phyloP scores from a whole-genome alignment of 2,329 filamentous ascomycete species.

The Cercospora berteroae region DNA sequence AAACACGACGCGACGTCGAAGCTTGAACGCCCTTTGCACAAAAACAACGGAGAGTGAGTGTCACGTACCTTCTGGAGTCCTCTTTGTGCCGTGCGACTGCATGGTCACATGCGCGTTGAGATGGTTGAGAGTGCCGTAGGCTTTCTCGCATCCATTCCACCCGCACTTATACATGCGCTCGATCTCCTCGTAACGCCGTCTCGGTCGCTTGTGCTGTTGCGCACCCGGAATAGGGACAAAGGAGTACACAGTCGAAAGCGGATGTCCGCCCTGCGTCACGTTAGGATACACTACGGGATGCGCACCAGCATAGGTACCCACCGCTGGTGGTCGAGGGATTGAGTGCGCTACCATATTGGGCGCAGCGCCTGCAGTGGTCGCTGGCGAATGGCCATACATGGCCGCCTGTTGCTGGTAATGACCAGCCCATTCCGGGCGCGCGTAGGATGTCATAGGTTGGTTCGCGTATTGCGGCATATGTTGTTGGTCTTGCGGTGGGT shows the following conservation, averaged over 20 bases:
- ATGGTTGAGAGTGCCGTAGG: slow-evolving; percentile 95
- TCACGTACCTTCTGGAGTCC: slow-evolving; percentile 91
- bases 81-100: slow-evolving; percentile 93
- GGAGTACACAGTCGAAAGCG: slow-evolving; percentile 80
- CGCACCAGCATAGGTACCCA: slow-evolving; percentile 46
- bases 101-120: slow-evolving; percentile 98
- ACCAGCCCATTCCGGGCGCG: slow-evolving; percentile 70
- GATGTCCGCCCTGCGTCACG: slow-evolving; percentile 49
- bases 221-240: slow-evolving; percentile 97
- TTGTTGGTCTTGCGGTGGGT: slow-evolving; percentile 71
- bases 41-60: slow-evolving; percentile 8
- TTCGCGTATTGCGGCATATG: slow-evolving; percentile 80
- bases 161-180: slow-evolving; percentile 99
- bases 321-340: slow-evolving; percentile 60
- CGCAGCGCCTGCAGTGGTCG: slow-evolving; percentile 55
- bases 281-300: slow-evolving; percentile 33
- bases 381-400: slow-evolving; percentile 52
- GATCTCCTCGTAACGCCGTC: slow-evolving; percentile 94
- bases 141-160: slow-evolving; percentile 98
- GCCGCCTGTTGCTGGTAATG: slow-evolving; percentile 57
- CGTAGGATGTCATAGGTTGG: slow-evolving; percentile 60
- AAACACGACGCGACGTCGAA: slow-evolving; percentile 13
- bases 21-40: background rate
- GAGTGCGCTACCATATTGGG: slow-evolving; percentile 59
- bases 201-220: slow-evolving; percentile 93